phyloP scores from a whole-genome alignment of 805 yeast species.

The Wickerhamomyces bisporus region DNA sequence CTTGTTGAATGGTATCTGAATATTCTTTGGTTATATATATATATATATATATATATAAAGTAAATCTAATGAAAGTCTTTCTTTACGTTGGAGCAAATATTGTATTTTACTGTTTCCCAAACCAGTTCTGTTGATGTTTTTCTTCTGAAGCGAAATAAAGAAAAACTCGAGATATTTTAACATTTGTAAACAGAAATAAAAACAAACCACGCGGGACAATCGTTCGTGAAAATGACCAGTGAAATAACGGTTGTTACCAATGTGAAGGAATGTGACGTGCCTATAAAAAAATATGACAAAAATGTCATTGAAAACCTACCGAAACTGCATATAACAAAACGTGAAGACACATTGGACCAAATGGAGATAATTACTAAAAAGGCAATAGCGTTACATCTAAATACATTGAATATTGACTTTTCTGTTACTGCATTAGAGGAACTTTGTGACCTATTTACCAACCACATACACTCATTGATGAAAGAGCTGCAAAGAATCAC shows the following conservation, averaged over 20 bases:
- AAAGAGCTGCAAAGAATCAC: slow-evolving; percentile 43
- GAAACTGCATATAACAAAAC: background rate
- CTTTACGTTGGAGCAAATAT: too few species aligned
- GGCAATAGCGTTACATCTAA: slow-evolving; percentile 33
- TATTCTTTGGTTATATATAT: too few species aligned
- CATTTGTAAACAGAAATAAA: too few species aligned
- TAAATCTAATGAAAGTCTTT: too few species aligned
- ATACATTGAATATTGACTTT: slow-evolving; percentile 27
- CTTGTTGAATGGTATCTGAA: slow-evolving; percentile 49
- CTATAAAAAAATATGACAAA: background rate
- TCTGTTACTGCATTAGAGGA: slow-evolving; percentile 33
- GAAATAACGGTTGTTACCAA: too few species aligned
- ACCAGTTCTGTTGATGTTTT: too few species aligned
- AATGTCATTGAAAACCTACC: background rate
- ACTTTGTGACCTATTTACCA: slow-evolving; percentile 29
- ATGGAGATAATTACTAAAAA: slow-evolving; percentile 29
- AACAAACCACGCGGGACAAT: too few species aligned
- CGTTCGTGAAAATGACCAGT: too few species aligned
- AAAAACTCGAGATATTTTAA: too few species aligned
- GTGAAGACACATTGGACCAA: slow-evolving; percentile 14
- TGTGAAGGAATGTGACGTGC: background rate
- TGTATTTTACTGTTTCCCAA: too few species aligned
- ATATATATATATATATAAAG: too few species aligned
- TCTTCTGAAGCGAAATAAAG: too few species aligned
- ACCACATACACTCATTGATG: slow-evolving; percentile 35